A percentile compares a stretch with the other conserved stretches of the same genome.
phyloP scores from a whole-genome alignment of 1,139 yeast species.

The Zygoascus hellenicus region DNA sequence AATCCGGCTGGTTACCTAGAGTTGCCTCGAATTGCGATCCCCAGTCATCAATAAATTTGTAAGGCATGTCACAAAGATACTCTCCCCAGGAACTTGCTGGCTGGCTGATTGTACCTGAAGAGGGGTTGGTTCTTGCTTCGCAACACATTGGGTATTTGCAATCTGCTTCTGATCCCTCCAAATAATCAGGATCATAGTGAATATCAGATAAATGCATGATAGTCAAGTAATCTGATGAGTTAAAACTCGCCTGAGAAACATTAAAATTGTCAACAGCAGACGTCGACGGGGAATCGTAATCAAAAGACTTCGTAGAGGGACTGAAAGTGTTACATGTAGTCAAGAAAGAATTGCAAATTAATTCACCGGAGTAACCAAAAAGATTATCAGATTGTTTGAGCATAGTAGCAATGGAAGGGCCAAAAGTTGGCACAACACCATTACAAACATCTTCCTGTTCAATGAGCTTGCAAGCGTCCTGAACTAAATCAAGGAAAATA shows the following conservation, averaged over 20 bases:
- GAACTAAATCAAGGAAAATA: slow-evolving; percentile 7
- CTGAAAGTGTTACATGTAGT: slow-evolving; percentile 8
- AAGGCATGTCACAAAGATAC: slow-evolving; percentile 5
- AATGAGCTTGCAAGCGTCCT: slow-evolving; percentile 8
- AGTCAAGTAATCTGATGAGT: slow-evolving; percentile 1
- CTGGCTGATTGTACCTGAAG: background rate
- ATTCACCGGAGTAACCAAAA: slow-evolving; percentile 13
- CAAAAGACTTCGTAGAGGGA: slow-evolving; percentile 4
- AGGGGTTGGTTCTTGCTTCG: slow-evolving; percentile 6
- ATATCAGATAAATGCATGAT: slow-evolving; percentile 5
- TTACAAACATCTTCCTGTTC: slow-evolving; percentile 10
- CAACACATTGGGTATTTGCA: slow-evolving; percentile 11
- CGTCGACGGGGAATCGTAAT: slow-evolving; percentile 1
- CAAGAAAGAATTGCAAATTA: slow-evolving; percentile 11
- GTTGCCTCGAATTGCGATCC: slow-evolving; percentile 6
- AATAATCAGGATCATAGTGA: slow-evolving; percentile 6
- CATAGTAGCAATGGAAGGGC: slow-evolving; percentile 10
- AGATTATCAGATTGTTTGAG: slow-evolving; percentile 8
- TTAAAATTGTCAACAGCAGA: slow-evolving; percentile 1
- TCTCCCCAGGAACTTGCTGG: slow-evolving; percentile 6
- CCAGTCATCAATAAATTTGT: slow-evolving; percentile 2
- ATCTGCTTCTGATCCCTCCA: slow-evolving; percentile 4
- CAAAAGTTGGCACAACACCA: slow-evolving; percentile 11
- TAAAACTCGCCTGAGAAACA: background rate
- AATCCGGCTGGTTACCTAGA: slow-evolving; percentile 5